A percentile compares a stretch with the other conserved stretches of the same genome.
These are phyloP conservation scores for Teratosphaeria viscida DNA, from an alignment of 2,329 filamentous ascomycete species.

Conservation along the genomic window DNA sequence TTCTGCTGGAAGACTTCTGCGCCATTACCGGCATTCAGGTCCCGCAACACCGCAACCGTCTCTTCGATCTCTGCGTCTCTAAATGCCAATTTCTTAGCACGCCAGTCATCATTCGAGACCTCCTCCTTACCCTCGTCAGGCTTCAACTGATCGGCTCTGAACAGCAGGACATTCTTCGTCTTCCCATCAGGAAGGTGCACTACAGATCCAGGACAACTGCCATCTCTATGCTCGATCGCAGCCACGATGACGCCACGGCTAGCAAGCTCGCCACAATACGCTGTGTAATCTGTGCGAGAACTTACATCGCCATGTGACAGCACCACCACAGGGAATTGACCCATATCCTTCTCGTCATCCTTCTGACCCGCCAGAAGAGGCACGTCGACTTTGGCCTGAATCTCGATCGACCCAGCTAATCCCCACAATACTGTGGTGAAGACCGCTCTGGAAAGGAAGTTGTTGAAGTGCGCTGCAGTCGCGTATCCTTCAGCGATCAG, in stretches of 20 bases:
- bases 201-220: conserved; percentile 34
- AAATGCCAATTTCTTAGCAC: conserved; percentile 33
- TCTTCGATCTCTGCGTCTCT: conserved; percentile 38
- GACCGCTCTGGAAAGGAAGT: conserved; percentile 26
- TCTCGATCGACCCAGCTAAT: conserved; percentile 31
- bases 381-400: conserved; percentile 35
- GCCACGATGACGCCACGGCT: conserved; percentile 37
- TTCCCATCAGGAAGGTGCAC: conserved; percentile 31
- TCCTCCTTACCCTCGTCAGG: conserved; percentile 14
- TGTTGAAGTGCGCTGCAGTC: conserved; percentile 29
- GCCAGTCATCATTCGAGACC: conserved; percentile 25
- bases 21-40: conserved; percentile 30
- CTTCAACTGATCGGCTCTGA: conserved; percentile 27
- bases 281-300: conserved; percentile 36
- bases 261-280: conserved; percentile 37
- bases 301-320: conserved; percentile 40
- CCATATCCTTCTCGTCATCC: conserved; percentile 20
- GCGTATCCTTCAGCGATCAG: conserved; percentile 36
- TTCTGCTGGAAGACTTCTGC: conserved; percentile 32
- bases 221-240: conserved; percentile 39
- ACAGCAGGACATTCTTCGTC: conserved; percentile 27
- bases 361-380: conserved; percentile 26
- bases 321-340: conserved; percentile 32
- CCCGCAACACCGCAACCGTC: conserved; percentile 31
- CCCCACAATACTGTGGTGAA: conserved; percentile 34